Base-by-base conservation (phyloP, 495 filamentous ascomycete species). In the Neurospora sublineolata region DNA sequence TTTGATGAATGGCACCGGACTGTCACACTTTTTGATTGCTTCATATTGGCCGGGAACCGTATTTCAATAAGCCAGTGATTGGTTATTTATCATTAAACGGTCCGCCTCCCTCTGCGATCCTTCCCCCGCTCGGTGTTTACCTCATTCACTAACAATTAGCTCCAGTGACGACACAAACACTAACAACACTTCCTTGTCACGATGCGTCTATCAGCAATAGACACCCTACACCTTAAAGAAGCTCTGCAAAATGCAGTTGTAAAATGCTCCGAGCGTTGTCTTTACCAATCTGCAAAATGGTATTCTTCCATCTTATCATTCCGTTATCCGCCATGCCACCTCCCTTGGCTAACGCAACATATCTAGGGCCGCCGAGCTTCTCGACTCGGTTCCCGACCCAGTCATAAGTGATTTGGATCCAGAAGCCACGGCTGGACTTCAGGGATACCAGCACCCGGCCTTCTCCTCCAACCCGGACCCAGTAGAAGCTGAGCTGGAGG, bases 271-370 rank as follows among this genome's bases (percentile, higher is more conserved):
- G 96, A 99, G 75, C 85, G 96, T 77, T 97, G 96, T 83, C 87
- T 99, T 3, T 98, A 97, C 79, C 94, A 97, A 74, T 94, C 94
- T 18, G 90, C 96, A 16, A 99, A 98, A 90, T 98, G 96, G 95
- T 97, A 87, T 58, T 75, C 58, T 27, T 41, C 60, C 60, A 37
- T 2, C 33, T 37, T 40, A 27, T 33, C 33, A 52, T 33, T 33
- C n/a, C 20, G 37, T 60, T 16, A 7, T 68, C 30, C 6, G 69
- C 9, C 16, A 23, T 70, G 20, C 58, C 41, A 10, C 52, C 18
- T 37, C 20, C 10, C 18, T 33, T 68, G 30, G 69, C 33, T 71
- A 68, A 60, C 74, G 73, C 37, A 69, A 6, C 23, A 27, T 69
- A 42, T 68, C 16, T 72, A 99, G 95, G 95, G 92, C 93, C 16